Percentiles rank a stretch among this genome's conserved stretches.
Conservation (phyloP, 2,329 filamentous ascomycete genomes). For the Nemania bipapillata region DNA sequence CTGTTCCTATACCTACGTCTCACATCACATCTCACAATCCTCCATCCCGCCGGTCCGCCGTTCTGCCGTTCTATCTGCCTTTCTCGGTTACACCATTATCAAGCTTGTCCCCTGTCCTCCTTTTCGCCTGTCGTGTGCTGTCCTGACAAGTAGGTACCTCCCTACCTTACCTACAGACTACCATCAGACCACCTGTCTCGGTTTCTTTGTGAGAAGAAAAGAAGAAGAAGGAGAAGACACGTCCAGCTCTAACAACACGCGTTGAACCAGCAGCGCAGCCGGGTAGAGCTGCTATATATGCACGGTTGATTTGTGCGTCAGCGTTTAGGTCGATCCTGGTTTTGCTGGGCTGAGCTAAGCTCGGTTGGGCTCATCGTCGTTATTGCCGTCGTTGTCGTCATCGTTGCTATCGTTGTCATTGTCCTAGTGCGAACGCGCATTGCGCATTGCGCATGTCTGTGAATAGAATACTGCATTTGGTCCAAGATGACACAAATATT, state of each 20-base stretch:
- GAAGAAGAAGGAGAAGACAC: too few relatives aligned
- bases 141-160: not conserved
- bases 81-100: not conserved
- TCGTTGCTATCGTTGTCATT: not conserved
- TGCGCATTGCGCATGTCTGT: not conserved
- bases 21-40: not conserved
- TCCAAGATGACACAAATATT: slow-evolving; percentile 49
- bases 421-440: not conserved
- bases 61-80: not conserved
- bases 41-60: too few relatives aligned
- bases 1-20: not conserved
- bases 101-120: not conserved
- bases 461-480: slow-evolving; percentile 1
- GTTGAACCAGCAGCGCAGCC: not conserved
- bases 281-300: slow-evolving; percentile 18
- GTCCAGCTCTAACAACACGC: not conserved
- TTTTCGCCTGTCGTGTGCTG: not conserved
- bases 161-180: not conserved
- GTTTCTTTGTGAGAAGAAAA: slow-evolving; percentile 6
- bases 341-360: slow-evolving; percentile 8
- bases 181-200: slow-evolving; percentile 15
- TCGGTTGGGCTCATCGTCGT: not conserved
- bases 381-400: not conserved
- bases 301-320: not conserved
- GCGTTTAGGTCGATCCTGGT: slow-evolving; percentile 10